Conservation (phyloP, 805 yeast species). For the Cyberlindnera meyerae region DNA sequence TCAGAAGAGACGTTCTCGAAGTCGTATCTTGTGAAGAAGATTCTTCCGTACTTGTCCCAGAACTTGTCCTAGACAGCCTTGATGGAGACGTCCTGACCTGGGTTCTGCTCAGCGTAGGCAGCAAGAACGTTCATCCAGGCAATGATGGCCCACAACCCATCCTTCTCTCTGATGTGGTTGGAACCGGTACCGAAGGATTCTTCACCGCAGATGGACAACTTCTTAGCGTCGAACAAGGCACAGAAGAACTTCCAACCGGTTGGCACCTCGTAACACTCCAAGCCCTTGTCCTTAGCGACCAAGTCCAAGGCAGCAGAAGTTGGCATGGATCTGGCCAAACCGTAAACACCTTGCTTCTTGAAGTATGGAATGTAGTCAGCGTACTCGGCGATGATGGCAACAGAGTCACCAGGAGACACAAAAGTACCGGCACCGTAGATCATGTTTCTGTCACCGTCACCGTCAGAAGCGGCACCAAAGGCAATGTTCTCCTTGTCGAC, state of each 20-base stretch:
- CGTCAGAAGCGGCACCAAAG: constrained; percentile 98
- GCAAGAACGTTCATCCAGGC: constrained; percentile 98
- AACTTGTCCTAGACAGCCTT: constrained; percentile 75
- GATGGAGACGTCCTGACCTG: constrained; percentile 58
- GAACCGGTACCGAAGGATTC: constrained; percentile 98
- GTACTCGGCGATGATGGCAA: constrained; percentile 94
- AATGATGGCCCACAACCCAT: constrained; percentile 95
- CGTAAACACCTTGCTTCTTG: constrained; percentile 76
- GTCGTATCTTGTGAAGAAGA: constrained; percentile 95
- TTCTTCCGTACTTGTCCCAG: constrained; percentile 92
- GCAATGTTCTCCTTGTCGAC: constrained; percentile 82
- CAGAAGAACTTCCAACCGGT: constrained; percentile 99
- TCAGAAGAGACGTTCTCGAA: constrained; percentile 77
- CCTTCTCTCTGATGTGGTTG: constrained; percentile 94
- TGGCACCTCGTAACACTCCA: constrained; percentile 88
- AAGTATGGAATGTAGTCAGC: constrained; percentile 92
- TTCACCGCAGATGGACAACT: constrained; percentile 95
- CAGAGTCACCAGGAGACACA: constrained; percentile 98
- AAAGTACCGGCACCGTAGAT: constrained; percentile 92
- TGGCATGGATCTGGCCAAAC: constrained; percentile 97
- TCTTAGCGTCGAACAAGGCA: constrained; percentile 87
- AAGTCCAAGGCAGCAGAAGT: constrained; percentile 91
- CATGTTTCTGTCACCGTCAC: constrained; percentile 99
- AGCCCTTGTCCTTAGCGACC: constrained; percentile 74
- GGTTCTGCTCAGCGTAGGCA: constrained; percentile 60